phyloP scores from a whole-genome alignment of 208 protist genomes.

The Polymyxa betae region DNA sequence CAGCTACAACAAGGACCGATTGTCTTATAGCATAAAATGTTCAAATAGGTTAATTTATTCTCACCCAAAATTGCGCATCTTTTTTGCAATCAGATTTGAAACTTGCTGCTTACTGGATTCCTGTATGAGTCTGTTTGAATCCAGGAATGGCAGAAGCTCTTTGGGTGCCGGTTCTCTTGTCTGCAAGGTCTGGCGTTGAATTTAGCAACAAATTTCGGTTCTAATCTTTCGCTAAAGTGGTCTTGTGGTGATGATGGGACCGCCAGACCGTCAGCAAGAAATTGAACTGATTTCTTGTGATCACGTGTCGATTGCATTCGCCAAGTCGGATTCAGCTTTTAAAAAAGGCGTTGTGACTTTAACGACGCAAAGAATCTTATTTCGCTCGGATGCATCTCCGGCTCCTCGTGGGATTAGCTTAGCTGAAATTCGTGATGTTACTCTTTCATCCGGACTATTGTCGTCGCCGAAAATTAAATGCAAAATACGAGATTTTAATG shows the following conservation, averaged over 20 bases:
- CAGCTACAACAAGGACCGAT: not conserved
- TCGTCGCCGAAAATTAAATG: conserved; percentile 17
- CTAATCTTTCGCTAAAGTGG: not conserved
- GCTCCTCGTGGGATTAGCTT: not conserved
- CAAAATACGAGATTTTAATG: not conserved
- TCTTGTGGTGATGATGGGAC: conserved; percentile 10
- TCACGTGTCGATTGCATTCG: not conserved
- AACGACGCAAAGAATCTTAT: conserved; percentile 7
- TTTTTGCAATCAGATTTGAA: no score
- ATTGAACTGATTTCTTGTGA: not conserved
- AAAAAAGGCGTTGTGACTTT: not conserved
- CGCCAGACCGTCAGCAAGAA: conserved; percentile 15
- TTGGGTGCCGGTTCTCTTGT: no score
- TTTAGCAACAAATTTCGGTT: not conserved
- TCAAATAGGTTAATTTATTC: no score
- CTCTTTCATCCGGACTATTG: not conserved
- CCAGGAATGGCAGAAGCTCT: no score
- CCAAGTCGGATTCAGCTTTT: not conserved
- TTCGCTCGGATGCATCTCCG: not conserved
- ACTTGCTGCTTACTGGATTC: no score
- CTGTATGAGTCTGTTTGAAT: no score
- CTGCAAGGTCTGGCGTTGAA: no score
- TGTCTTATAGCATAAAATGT: no score
- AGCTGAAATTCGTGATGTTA: not conserved
- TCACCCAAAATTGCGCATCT: no score